phyloP scores from a whole-genome alignment of 768 basidiomycete genomes.

The Termitomyces sp. region DNA sequence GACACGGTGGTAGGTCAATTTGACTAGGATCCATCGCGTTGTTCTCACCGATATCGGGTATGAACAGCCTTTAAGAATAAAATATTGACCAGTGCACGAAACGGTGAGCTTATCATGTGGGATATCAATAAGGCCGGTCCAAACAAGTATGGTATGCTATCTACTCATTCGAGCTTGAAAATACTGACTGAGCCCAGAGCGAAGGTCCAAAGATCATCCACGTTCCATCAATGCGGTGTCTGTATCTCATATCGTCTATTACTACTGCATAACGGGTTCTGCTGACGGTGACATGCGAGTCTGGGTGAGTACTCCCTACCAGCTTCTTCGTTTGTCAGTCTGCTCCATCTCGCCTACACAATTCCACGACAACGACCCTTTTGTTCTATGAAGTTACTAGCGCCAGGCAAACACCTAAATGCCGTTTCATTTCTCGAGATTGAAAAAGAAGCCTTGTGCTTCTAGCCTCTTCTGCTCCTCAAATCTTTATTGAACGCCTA shows the following conservation, averaged over 20 bases:
- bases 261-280: constrained; percentile 77
- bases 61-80: constrained; percentile 65
- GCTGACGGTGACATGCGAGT: constrained; percentile 78
- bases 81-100: constrained; percentile 75
- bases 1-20: constrained; percentile 51
- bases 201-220: constrained; percentile 63
- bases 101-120: constrained; percentile 84
- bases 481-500: not conserved
- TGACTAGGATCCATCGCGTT: not conserved
- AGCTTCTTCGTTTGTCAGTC: not conserved
- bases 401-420: not conserved
- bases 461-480: not conserved
- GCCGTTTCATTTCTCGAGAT: not conserved
- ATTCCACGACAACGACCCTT: not conserved
- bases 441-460: too few species aligned
- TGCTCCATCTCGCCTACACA: not conserved
- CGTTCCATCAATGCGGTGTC: constrained; percentile 71
- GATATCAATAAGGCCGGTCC: constrained; percentile 65
- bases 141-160: constrained; percentile 64
- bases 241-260: constrained; percentile 62
- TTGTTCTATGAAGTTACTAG: not conserved
- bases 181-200: constrained; percentile 39
- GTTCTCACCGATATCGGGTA: not conserved
- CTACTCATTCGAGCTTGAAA: not conserved
- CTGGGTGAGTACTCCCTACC: constrained; percentile 51